These are phyloP conservation scores for Lipomyces chichibuensis DNA, from an alignment of 805 yeast species.

Conservation along the genomic window DNA sequence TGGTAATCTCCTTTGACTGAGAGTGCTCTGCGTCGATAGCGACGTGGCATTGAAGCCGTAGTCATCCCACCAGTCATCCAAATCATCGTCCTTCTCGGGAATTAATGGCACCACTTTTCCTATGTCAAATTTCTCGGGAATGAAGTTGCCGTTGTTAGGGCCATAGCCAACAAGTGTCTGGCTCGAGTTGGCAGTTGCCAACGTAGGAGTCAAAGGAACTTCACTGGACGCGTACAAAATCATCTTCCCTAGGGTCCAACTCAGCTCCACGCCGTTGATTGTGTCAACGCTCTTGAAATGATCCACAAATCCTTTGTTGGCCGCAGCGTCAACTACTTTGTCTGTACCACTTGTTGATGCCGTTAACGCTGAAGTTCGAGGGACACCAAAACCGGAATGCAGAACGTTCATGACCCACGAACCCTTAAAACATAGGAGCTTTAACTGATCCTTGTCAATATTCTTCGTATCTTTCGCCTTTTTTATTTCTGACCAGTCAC, in stretches of 20 bases:
- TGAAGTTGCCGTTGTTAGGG: slow-evolving; percentile 22
- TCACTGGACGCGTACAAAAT: slow-evolving; percentile 79
- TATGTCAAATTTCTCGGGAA: slow-evolving; percentile 12
- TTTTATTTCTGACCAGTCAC: slow-evolving; percentile 64
- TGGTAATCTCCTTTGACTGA: slow-evolving; percentile 28
- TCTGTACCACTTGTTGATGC: slow-evolving; percentile 13
- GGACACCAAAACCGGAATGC: slow-evolving; percentile 91
- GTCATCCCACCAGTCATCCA: slow-evolving; percentile 8
- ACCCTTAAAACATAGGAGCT: slow-evolving; percentile 89
- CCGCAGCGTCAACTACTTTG: slow-evolving; percentile 14
- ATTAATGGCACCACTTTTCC: slow-evolving; percentile 15
- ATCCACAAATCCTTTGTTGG: slow-evolving; percentile 28
- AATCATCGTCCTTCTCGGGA: slow-evolving; percentile 6
- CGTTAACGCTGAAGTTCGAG: slow-evolving; percentile 52
- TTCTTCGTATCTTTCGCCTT: slow-evolving; percentile 56
- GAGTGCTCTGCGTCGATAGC: slow-evolving; percentile 23
- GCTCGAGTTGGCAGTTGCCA: slow-evolving; percentile 2
- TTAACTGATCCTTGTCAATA: slow-evolving; percentile 61
- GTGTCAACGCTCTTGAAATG: slow-evolving; percentile 83
- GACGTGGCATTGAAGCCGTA: slow-evolving; percentile 10
- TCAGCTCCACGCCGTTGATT: slow-evolving; percentile 80
- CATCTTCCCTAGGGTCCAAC: slow-evolving; percentile 95
- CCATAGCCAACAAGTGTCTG: slow-evolving; percentile 27
- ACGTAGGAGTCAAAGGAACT: slow-evolving; percentile 42
- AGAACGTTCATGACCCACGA: slow-evolving; percentile 88